Base-by-base conservation (phyloP, 2,329 filamentous ascomycete genomes). In the Didymella glomerata region DNA sequence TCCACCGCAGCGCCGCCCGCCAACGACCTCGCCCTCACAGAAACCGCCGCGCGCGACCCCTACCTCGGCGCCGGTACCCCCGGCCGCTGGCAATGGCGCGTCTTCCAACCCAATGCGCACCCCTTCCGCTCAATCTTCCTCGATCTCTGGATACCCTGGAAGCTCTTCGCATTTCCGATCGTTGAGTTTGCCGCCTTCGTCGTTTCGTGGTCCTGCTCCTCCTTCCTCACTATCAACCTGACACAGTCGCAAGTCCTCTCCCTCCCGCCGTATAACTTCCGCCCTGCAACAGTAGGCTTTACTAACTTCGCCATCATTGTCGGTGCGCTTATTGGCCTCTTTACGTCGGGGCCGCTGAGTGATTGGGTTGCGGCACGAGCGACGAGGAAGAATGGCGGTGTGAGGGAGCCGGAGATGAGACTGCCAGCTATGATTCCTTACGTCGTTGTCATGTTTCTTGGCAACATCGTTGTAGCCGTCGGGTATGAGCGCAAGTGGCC, bases 181-280 rank as follows among this genome's bases (percentile, higher is more conserved):
- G 83, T 89, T 41, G 82, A 88, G 62, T 86, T 87, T 57, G 80
- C 86, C 1, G 81, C 84, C 16, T 88, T 89, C 64, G 82, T 87
- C 25, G 85, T 88, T 7, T 85, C 83, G 24, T 89, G 85, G 84
- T 81, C 80, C 9, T 85, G 84, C 54, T 84, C 80, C 41, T 81
- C 77, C 22, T 87, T 88, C 74, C 76, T 89, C 46, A 84, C 82
- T 2, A 68, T 88, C 67, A 89, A 89, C 72, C 77, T 89, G n/a
- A 88, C 85, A 0, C 84, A 77, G 60, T 80, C 79, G 9, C 83
- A 86, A 70, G 81, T 78, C 13, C 84, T 87, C 57, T 81, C 82
- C 2, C 79, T 78, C 0, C 84, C 84, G 1, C 85, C 85, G 0
- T 87, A 87, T 71, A 82, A 82, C 63, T 84, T 83, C 69, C 78